Conservation (phyloP, 352 stramenopile species). For the Phytophthora litchii region DNA sequence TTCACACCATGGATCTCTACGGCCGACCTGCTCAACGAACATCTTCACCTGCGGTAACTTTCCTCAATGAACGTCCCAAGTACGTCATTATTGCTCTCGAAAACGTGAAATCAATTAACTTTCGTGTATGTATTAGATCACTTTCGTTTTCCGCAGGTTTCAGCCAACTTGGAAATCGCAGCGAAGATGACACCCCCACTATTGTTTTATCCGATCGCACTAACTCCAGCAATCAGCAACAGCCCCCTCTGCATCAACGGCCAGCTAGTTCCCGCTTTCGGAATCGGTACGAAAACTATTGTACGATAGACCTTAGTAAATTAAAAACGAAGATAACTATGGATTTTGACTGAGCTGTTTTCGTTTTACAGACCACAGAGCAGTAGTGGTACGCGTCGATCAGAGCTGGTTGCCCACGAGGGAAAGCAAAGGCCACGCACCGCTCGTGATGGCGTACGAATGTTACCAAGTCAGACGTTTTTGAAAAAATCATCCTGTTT, state of each 20-base stretch:
- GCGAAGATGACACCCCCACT: conserved; percentile 6
- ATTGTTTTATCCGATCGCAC: conserved; percentile 1
- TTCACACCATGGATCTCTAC: conserved; percentile 45
- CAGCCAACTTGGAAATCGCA: conserved; percentile 16
- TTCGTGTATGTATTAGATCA: conserved; percentile 11
- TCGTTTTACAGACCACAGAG: conserved; percentile 49
- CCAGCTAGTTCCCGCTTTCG: conserved; percentile 27
- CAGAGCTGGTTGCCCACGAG: conserved; percentile 12
- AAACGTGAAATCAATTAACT: neutral
- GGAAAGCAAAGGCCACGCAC: conserved; percentile 57
- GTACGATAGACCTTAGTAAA: neutral
- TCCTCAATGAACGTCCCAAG: conserved; percentile 50
- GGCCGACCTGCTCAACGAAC: conserved; percentile 41
- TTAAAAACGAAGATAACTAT: neutral
- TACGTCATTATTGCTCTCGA: conserved; percentile 9
- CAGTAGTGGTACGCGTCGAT: conserved; percentile 47
- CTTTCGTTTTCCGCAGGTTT: conserved; percentile 42
- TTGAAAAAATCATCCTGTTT: conserved; percentile 27
- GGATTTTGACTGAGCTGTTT: neutral
- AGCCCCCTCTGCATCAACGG: conserved; percentile 20
- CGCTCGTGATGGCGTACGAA: conserved; percentile 45
- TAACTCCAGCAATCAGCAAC: conserved; percentile 13
- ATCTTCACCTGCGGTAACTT: conserved; percentile 33
- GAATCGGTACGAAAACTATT: conserved; percentile 11
- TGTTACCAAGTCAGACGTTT: conserved; percentile 11